phyloP scores from a whole-genome alignment of 164 flowering plant species.

The Berberis thunbergii region DNA sequence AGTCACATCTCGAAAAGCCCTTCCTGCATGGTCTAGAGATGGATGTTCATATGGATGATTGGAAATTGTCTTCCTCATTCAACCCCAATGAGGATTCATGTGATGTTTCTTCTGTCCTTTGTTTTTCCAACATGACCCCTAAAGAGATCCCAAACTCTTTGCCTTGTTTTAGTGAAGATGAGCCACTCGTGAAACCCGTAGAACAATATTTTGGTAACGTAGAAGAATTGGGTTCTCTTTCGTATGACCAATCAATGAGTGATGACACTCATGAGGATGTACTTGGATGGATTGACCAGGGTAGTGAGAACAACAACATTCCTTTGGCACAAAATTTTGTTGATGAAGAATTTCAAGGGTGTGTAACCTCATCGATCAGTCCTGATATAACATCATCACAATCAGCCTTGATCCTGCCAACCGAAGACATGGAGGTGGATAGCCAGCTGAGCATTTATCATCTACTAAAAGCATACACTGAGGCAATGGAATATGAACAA shows the following conservation, averaged over 20 bases:
- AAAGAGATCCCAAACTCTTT: conserved; percentile 2
- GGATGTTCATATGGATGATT: conserved; percentile 11
- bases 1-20: neutral
- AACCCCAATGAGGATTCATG: conserved; percentile 13
- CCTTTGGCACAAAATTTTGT: conserved; percentile 7
- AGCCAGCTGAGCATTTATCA: conserved; percentile 27
- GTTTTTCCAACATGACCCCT: conserved; percentile 4
- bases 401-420: conserved; percentile 15
- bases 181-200: neutral
- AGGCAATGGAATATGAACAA: conserved; percentile 35
- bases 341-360: conserved; percentile 13
- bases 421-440: conserved; percentile 23
- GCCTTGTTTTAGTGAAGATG: conserved; percentile 4
- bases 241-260: neutral
- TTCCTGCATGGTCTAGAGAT: conserved; percentile 1
- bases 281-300: conserved; percentile 11
- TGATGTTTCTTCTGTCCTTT: conserved; percentile 9
- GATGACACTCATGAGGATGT: conserved; percentile 6
- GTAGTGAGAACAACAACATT: conserved; percentile 16
- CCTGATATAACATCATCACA: conserved; percentile 6
- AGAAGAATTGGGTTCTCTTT: conserved; percentile 12
- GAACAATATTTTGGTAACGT: conserved; percentile 6
- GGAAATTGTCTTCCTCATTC: conserved; percentile 20
- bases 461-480: conserved; percentile 46
- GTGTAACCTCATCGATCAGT: conserved; percentile 13